Base-by-base conservation (phyloP, 805 yeast species). In the Pachysolen tannophilus region DNA sequence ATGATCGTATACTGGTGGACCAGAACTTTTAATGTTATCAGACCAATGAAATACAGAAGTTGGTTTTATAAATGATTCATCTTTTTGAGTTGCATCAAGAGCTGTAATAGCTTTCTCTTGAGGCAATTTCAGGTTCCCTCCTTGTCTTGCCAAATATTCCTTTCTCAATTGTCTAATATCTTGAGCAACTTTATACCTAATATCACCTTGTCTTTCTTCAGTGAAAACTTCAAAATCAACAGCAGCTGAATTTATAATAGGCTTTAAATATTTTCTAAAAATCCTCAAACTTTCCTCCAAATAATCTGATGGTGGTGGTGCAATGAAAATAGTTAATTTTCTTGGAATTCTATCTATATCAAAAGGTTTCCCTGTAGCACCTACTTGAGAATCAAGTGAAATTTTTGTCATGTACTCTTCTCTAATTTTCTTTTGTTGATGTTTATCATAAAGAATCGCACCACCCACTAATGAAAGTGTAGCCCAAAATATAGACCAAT, bases 221-320 rank as follows among this genome's bases (percentile, higher is more conserved):
- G 82, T 75, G 48, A 69, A 67, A 8, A 92, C 56, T 38, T 85
- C 92, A 49, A 70, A 87, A 56, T 90, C 97, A 17, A 88, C 60
- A 4, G 94, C 94, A 6, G 85, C 81, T 3, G 94, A 69, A 44
- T 81, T 83, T 45, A 90, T 61, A 3, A 88, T 67, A 1, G 98
- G 98, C 59, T 90, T 90, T 44, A 86, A 69, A 51, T 73, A 87
- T 35, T 78, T 74, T 44, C 85, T 72, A 66, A 88, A 85, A 35
- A 83, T 71, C 41, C 69, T 72, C 56, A 82, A 51, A 8, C 90
- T 75, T 38, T 77, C 80, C 28, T 79, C 92, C 32, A 90, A 59
- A 46, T 75, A 84, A 53, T 90, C 97, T 48, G 84, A 83, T 15
- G 98, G 97, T 7, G 97, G 97, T n/a, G 98, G 98, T 0, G 95